These are phyloP conservation scores for Tetradesmus lagerheimii DNA, from an alignment of 139 green algal genomes.

Conservation along the genomic window DNA sequence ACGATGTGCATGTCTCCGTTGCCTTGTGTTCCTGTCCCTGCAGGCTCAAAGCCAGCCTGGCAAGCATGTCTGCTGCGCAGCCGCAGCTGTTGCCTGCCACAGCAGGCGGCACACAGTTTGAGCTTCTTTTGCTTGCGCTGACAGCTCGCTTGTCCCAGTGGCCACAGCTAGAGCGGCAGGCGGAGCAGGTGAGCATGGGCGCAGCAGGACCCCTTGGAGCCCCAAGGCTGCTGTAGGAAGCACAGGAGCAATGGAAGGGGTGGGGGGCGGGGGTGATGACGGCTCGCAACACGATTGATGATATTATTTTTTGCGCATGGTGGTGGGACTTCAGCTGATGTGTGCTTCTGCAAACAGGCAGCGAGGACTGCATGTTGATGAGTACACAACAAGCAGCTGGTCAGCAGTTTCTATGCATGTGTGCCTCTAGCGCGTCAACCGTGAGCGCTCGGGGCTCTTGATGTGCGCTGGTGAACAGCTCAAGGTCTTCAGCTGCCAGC, in stretches of 20 bases:
- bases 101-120: not conserved
- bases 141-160: conserved; percentile 19
- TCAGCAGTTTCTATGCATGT: no score
- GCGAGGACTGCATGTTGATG: not conserved
- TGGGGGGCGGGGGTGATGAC: no score
- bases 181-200: not conserved
- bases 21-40: not conserved
- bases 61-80: not conserved
- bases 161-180: conserved; percentile 11
- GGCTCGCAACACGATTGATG: no score
- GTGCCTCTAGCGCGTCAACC: not conserved
- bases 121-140: conserved; percentile 12
- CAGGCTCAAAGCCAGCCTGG: conserved; percentile 29
- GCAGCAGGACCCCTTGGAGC: no score
- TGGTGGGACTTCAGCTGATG: not conserved
- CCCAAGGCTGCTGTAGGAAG: no score
- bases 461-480: no score
- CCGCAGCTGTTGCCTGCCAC: not conserved
- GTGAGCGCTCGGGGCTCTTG: no score
- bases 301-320: no score
- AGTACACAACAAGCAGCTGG: not conserved
- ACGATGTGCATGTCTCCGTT: not conserved
- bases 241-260: no score
- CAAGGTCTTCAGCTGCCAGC: not conserved
- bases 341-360: not conserved